Evolutionary conservation across 1,284 basidiomycete species (phyloP).

Genomic region (Taiwanofungus camphoratus): DNA sequence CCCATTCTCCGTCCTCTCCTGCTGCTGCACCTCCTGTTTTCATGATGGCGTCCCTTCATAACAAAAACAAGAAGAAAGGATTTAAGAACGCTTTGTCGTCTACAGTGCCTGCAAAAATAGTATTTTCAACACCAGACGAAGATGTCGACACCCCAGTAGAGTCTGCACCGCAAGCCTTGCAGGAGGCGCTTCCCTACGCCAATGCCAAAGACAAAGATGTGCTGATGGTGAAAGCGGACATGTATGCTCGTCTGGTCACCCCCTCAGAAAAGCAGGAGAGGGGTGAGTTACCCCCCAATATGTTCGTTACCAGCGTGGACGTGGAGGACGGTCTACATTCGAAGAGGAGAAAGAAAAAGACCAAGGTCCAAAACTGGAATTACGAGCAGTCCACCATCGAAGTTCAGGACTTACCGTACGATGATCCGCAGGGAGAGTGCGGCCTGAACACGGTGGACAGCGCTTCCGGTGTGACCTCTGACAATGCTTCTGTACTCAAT

Average conservation of each 20-base stretch:
- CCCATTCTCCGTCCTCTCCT: background rate
- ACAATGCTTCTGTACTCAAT: slow-evolving; percentile 23
- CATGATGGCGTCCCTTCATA: slow-evolving; percentile 57
- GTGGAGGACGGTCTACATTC: slow-evolving; percentile 44
- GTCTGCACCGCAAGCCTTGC: slow-evolving; percentile 2
- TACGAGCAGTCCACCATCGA: slow-evolving; percentile 14
- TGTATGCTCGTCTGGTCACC: slow-evolving; percentile 41
- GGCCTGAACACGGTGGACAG: background rate
- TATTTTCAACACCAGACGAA: slow-evolving; percentile 38
- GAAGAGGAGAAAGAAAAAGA: slow-evolving; percentile 16
- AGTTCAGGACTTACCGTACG: slow-evolving; percentile 19
- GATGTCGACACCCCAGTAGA: background rate
- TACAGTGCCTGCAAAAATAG: slow-evolving; percentile 49
- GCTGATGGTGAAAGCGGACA: slow-evolving; percentile 7
- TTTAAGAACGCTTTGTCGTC: slow-evolving; percentile 49
- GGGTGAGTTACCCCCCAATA: slow-evolving; percentile 47
- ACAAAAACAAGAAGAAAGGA: slow-evolving; percentile 70
- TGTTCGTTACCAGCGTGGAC: slow-evolving; percentile 65
- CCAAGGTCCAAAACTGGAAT: slow-evolving; percentile 1
- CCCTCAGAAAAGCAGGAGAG: slow-evolving; percentile 55
- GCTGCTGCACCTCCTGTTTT: slow-evolving; percentile 15
- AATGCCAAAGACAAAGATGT: slow-evolving; percentile 11
- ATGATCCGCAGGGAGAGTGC: slow-evolving; percentile 11
- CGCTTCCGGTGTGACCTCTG: background rate
- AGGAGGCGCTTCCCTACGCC: slow-evolving; percentile 10